phyloP scores from a whole-genome alignment of 257 asterid species.

The Nicotiana paniculata region DNA sequence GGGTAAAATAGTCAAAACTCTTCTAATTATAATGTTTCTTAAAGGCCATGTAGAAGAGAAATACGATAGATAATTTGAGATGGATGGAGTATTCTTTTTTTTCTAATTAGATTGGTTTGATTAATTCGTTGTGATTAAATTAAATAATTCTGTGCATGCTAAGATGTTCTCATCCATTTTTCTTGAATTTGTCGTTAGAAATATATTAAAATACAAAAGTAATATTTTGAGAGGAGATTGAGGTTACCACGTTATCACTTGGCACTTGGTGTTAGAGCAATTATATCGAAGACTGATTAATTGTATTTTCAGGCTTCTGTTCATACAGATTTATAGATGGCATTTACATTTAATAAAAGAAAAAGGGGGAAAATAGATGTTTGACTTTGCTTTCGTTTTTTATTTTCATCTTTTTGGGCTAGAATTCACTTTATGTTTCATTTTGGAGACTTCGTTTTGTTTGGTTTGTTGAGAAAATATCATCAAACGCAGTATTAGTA shows the following conservation, averaged over 20 bases:
- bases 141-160: not conserved
- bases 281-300: not conserved
- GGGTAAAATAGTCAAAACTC: too few species aligned
- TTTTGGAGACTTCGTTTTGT: not conserved
- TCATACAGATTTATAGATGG: not conserved
- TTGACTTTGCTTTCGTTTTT: not conserved
- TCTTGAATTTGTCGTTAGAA: not conserved
- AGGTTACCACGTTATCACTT: not conserved
- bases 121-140: not conserved
- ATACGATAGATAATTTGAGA: too few species aligned
- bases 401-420: not conserved
- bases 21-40: too few species aligned
- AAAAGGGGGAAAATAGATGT: not conserved
- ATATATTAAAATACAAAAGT: too few species aligned
- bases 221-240: not conserved
- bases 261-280: not conserved
- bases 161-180: not conserved
- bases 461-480: not conserved
- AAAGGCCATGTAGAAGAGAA: too few species aligned
- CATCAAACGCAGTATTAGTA: too few species aligned
- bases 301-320: not conserved
- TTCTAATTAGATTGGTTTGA: not conserved
- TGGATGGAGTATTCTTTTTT: not conserved
- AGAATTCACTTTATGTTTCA: not conserved
- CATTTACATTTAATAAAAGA: not conserved